phyloP scores from a whole-genome alignment of 2,329 filamentous ascomycete species.

The Phaeosphaeriaceae sp. region DNA sequence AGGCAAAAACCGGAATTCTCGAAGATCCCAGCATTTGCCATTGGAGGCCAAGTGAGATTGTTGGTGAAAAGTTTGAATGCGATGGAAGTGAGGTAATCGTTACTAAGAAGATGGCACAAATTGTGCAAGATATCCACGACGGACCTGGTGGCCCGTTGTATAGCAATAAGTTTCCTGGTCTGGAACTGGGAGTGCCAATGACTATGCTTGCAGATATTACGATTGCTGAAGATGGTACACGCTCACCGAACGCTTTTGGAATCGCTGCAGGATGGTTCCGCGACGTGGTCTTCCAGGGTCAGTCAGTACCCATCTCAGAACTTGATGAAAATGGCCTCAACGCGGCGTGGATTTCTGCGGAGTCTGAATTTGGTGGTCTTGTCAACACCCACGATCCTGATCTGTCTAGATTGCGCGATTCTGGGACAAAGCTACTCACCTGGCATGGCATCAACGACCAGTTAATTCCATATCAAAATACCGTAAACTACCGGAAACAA shows the following conservation, averaged over 20 bases:
- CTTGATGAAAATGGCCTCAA: slow-evolving; percentile 22
- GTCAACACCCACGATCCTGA: slow-evolving; percentile 31
- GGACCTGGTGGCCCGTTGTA: slow-evolving; percentile 22
- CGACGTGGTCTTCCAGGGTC: slow-evolving; percentile 20
- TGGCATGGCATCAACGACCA: slow-evolving; percentile 37
- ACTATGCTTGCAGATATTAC: slow-evolving; percentile 19
- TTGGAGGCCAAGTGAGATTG: slow-evolving; percentile 23
- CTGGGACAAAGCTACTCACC: slow-evolving; percentile 35
- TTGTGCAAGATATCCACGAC: slow-evolving; percentile 23
- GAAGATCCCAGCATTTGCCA: slow-evolving; percentile 32
- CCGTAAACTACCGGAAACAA: slow-evolving; percentile 27
- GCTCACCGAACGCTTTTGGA: slow-evolving; percentile 21
- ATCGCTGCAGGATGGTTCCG: slow-evolving; percentile 28
- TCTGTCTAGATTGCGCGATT: slow-evolving; percentile 26
- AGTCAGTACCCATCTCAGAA: slow-evolving; percentile 15
- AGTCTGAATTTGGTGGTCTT: slow-evolving; percentile 28
- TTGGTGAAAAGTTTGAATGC: slow-evolving; percentile 26
- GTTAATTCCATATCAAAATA: slow-evolving; percentile 35
- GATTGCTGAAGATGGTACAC: slow-evolving; percentile 17
- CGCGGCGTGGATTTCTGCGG: slow-evolving; percentile 24
- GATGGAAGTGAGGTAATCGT: slow-evolving; percentile 23
- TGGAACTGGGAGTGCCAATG: slow-evolving; percentile 21
- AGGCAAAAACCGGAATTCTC: slow-evolving; percentile 43
- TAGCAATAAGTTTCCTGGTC: slow-evolving; percentile 13
- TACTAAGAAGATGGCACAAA: slow-evolving; percentile 26